Evolutionary conservation across 176 grass and related monocot genomes (phyloP).

Genomic region (Carex cristatella): DNA sequence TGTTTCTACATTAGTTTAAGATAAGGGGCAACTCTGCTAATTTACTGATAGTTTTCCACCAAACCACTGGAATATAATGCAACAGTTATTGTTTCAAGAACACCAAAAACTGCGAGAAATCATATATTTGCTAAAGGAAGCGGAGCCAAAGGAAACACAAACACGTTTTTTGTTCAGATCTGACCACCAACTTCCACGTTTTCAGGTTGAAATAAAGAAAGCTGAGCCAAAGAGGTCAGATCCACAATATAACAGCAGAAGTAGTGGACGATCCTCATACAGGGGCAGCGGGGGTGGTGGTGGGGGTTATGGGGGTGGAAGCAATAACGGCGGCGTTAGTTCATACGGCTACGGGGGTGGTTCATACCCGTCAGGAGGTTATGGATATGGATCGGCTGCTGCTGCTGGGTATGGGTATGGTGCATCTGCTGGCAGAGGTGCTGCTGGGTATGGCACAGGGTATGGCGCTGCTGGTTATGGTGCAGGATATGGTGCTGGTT

Average conservation of each 20-base stretch:
- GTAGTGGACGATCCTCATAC: constrained; percentile 43
- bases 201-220: constrained; percentile 98
- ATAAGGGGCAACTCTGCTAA: neutral
- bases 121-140: neutral
- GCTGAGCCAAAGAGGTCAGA: constrained; percentile 92
- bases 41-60: neutral
- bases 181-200: constrained; percentile 1
- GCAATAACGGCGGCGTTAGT: neutral
- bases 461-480: constrained; percentile 51
- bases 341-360: constrained; percentile 12
- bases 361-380: neutral
- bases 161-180: neutral
- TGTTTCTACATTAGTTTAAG: neutral
- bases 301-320: constrained; percentile 35
- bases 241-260: constrained; percentile 38
- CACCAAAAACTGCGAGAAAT: neutral
- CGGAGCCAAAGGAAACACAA: neutral
- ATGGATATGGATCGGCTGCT: constrained; percentile 1
- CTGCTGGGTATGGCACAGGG: constrained; percentile 28
- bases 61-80: neutral
- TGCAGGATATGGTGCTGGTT: constrained; percentile 49
- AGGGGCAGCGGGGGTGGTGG: constrained; percentile 48
- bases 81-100: neutral
- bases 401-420: constrained; percentile 20
- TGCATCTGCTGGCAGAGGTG: constrained; percentile 26